Base-by-base conservation (phyloP, 2,329 filamentous ascomycete species). In the Ophiocordyceps australis region DNA sequence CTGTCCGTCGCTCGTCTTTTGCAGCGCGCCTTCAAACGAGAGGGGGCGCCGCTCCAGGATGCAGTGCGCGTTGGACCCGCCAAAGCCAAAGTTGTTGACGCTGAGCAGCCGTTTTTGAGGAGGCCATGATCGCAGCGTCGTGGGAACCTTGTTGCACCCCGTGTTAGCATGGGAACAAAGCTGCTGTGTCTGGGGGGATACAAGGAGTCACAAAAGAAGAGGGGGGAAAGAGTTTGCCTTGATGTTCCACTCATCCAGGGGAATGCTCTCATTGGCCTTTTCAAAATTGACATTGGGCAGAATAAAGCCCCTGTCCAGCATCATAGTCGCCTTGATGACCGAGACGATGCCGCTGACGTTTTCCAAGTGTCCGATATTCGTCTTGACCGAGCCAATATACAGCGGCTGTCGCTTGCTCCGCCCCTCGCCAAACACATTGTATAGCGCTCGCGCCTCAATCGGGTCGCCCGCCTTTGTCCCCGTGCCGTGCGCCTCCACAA, bases 401-500 rank as follows among this genome's bases (percentile, higher is more conserved):
- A 60, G 35, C 5, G 55, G 57, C 22, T 47, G 41, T n/a, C 50
- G 42, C n/a, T 45, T 39, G 14, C 50, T 48, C 8, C 55, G 47
- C 4, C 48, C 46, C 13, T 41, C 30, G 5, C 50, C 47, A 16
- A 64, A 53, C 0, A 59, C 52, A 7, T 49, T 48, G 20, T 51
- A 41, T 18, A 68, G 53, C 4, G 58, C 62, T 9, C 42, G 46
- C 1, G 59, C 57, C 32, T 71, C 65, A n/a, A 60, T 55, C 0
- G 63, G 62, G 31, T 71, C 65, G 3, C 66, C 66, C 2, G 57
- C 55, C 20, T 49, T 49, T 12, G 65, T 71, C 6, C 64, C 65
- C 0, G 65, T 68, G 12, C 63, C 64, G 36, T 71, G 65, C 4
- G 59, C 59, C 35, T 71, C 63, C 19, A 55, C 35, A 26, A 44